Conservation (phyloP, 208 protist genomes). For the Tritrichomonas foetus region DNA sequence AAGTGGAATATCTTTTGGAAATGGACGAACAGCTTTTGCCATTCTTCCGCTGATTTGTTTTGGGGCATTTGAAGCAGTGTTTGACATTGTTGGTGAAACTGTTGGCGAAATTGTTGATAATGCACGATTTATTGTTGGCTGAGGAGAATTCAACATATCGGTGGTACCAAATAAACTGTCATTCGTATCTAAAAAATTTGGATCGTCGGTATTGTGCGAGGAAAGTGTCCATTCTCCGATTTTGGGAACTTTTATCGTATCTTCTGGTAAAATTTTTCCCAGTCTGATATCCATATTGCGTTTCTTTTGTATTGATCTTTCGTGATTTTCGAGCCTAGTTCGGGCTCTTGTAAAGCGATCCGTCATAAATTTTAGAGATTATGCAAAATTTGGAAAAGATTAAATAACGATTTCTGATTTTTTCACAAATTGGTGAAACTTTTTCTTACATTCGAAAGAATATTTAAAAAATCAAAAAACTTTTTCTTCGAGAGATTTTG, state of each 20-base stretch:
- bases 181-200: too few relatives aligned
- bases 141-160: too few relatives aligned
- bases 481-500: too few relatives aligned
- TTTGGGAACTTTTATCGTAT: conserved; percentile 33
- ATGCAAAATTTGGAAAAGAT: too few relatives aligned
- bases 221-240: conserved; percentile 24
- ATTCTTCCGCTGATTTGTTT: neutral
- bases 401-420: too few relatives aligned
- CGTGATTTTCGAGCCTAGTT: neutral
- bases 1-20: neutral
- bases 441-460: too few relatives aligned
- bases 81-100: neutral
- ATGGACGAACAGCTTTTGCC: neutral
- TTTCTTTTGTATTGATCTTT: neutral
- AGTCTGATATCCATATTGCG: neutral
- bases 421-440: too few relatives aligned
- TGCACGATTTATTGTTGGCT: neutral
- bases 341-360: neutral
- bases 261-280: conserved; percentile 1
- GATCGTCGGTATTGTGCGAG: neutral
- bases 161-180: too few relatives aligned
- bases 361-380: conserved; percentile 28
- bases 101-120: neutral
- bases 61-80: too few relatives aligned
- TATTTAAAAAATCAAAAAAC: too few relatives aligned